Conservation (phyloP, 495 filamentous ascomycete genomes). For the Terfezia claveryi region DNA sequence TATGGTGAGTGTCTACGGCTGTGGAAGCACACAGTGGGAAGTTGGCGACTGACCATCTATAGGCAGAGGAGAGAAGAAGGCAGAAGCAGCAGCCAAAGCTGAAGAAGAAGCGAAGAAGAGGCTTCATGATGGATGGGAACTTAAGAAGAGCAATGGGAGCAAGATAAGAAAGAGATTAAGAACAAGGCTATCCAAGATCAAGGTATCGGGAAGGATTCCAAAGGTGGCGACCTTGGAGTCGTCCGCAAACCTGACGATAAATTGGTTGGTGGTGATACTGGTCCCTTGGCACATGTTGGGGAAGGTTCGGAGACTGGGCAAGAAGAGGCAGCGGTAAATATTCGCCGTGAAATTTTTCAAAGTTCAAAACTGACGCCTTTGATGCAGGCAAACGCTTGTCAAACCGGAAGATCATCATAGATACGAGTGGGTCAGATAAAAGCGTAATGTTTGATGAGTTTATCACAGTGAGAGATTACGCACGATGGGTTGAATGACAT, state of each 20-base stretch:
- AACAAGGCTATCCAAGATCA: slow-evolving; percentile 34
- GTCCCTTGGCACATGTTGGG: slow-evolving; percentile 12
- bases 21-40: no score
- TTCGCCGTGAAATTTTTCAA: not conserved
- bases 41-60: slow-evolving; percentile 17
- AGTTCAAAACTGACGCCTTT: not conserved
- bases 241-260: not conserved
- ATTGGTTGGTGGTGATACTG: slow-evolving; percentile 5
- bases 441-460: no score
- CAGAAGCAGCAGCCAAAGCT: slow-evolving; percentile 36
- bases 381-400: not conserved
- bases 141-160: slow-evolving; percentile 53
- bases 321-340: not conserved
- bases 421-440: no score
- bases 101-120: slow-evolving; percentile 28
- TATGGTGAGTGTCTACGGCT: slow-evolving; percentile 38
- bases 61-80: slow-evolving; percentile 30
- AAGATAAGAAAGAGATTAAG: slow-evolving; percentile 55
- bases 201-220: not conserved
- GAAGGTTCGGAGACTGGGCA: slow-evolving; percentile 1
- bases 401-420: not conserved
- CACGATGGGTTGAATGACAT: not conserved
- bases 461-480: no score
- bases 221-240: not conserved
- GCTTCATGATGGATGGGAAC: slow-evolving; percentile 33